A percentile compares a stretch with the other conserved stretches of the same genome.
phyloP scores from a whole-genome alignment of 129 eudicot species.

The Rutidosis leptorrhynchoides region DNA sequence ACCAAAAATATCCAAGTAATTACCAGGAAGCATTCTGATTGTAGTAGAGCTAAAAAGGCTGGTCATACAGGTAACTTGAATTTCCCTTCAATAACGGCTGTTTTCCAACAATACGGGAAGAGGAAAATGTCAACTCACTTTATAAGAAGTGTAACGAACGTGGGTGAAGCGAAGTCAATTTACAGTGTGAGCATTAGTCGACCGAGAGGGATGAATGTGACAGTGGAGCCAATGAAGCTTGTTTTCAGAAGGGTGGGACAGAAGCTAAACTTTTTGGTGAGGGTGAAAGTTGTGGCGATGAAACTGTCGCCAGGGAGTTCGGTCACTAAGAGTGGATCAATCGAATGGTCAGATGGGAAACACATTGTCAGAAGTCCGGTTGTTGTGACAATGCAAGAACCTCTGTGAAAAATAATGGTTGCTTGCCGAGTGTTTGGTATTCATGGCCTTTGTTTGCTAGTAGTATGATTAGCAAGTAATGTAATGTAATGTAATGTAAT shows the following conservation, averaged over 20 bases:
- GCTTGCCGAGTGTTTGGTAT: not conserved
- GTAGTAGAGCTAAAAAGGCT: conserved; percentile 57
- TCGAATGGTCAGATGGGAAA: conserved; percentile 85
- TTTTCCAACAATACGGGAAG: conserved; percentile 74
- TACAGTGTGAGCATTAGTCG: conserved; percentile 50
- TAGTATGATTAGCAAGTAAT: not conserved
- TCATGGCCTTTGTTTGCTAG: not conserved
- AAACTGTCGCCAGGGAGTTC: conserved; percentile 74
- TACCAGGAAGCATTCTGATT: conserved; percentile 58
- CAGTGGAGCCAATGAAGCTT: conserved; percentile 71
- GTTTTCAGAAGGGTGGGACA: conserved; percentile 71
- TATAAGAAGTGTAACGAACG: conserved; percentile 73
- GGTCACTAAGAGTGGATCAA: conserved; percentile 52
- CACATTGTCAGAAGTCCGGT: conserved; percentile 71
- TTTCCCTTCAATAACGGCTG: conserved; percentile 62
- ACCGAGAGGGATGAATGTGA: conserved; percentile 57
- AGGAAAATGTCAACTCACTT: conserved; percentile 70
- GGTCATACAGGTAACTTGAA: conserved; percentile 86
- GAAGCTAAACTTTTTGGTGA: conserved; percentile 67
- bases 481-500: too few relatives aligned
- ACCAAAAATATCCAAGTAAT: conserved; percentile 56
- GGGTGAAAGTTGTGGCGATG: conserved; percentile 55
- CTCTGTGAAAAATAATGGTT: conserved; percentile 34
- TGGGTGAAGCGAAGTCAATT: conserved; percentile 58
- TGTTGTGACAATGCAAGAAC: conserved; percentile 82